phyloP scores from a whole-genome alignment of 2,329 filamentous ascomycete species.

The Rhynchosporium agropyri region DNA sequence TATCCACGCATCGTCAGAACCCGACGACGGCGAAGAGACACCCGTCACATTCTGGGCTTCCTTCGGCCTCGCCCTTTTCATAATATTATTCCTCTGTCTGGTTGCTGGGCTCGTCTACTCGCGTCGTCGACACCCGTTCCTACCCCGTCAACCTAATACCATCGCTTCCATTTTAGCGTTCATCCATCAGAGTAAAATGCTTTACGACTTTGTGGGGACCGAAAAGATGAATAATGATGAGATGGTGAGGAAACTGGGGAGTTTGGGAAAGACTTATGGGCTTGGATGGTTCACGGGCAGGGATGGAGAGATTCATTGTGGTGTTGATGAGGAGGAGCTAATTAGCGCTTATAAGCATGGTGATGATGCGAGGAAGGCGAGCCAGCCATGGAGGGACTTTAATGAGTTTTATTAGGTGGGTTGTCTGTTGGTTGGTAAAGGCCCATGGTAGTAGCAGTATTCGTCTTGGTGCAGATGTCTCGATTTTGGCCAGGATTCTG shows the following conservation, averaged over 20 bases:
- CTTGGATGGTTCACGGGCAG: conserved; percentile 76
- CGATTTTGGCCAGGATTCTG: background rate
- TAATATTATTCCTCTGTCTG: conserved; percentile 59
- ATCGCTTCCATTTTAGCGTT: conserved; percentile 77
- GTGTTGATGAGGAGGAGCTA: conserved; percentile 77
- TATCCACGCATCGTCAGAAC: conserved; percentile 40
- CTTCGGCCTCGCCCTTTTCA: conserved; percentile 61
- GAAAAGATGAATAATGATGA: conserved; percentile 55
- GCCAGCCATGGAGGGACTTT: conserved; percentile 39
- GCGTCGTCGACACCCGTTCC: conserved; percentile 67
- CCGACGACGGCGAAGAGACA: conserved; percentile 60
- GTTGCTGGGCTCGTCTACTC: conserved; percentile 63
- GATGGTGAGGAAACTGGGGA: conserved; percentile 64
- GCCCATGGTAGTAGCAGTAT: background rate
- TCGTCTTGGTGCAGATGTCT: background rate
- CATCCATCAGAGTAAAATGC: conserved; percentile 80
- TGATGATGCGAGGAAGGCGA: conserved; percentile 38
- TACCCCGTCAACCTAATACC: conserved; percentile 77
- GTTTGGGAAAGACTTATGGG: conserved; percentile 68
- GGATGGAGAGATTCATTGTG: conserved; percentile 74
- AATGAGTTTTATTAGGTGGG: conserved; percentile 37
- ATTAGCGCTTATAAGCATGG: conserved; percentile 64
- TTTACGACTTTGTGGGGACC: conserved; percentile 74
- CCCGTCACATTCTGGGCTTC: conserved; percentile 67
- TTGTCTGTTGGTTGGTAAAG: background rate